Percentiles rank a stretch among this genome's conserved stretches.
phyloP scores from a whole-genome alignment of 345 rosid genomes.

The Turritis glabra region DNA sequence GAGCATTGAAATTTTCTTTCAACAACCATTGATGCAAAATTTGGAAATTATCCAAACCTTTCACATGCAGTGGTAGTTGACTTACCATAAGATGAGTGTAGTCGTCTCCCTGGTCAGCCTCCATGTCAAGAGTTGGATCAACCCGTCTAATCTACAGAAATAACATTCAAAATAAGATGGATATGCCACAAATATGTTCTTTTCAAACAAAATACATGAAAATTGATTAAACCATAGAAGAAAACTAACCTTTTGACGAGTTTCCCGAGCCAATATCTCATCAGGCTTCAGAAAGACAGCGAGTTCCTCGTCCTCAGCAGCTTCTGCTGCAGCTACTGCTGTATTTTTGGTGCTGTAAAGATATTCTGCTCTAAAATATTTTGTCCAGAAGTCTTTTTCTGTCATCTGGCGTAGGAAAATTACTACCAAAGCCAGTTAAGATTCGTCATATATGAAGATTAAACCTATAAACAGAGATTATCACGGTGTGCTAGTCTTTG shows the following conservation, averaged over 20 bases:
- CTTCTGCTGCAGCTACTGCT: conserved; percentile 86
- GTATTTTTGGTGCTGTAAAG: conserved; percentile 75
- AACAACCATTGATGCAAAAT: not conserved
- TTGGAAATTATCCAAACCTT: conserved; percentile 8
- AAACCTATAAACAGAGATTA: conserved; percentile 16
- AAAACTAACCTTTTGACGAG: conserved; percentile 66
- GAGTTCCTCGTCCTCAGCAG: conserved; percentile 98
- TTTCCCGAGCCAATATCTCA: conserved; percentile 79
- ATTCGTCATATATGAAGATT: not conserved
- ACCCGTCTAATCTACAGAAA: conserved; percentile 75
- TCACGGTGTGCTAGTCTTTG: conserved; percentile 26
- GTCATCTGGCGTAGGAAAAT: conserved; percentile 61
- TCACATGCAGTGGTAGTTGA: conserved; percentile 9
- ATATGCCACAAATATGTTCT: not conserved
- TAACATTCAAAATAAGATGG: conserved; percentile 13
- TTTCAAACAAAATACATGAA: not conserved
- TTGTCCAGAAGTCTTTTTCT: conserved; percentile 92
- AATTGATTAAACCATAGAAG: conserved; percentile 2
- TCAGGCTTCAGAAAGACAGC: conserved; percentile 88
- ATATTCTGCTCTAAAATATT: conserved; percentile 92
- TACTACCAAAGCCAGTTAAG: conserved; percentile 15
- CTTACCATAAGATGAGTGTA: conserved; percentile 89
- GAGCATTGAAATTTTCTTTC: not conserved
- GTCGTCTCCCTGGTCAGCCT: conserved; percentile 95
- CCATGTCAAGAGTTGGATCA: conserved; percentile 95